Conservation (phyloP, 768 basidiomycete species). For the Suillus subaureus region DNA sequence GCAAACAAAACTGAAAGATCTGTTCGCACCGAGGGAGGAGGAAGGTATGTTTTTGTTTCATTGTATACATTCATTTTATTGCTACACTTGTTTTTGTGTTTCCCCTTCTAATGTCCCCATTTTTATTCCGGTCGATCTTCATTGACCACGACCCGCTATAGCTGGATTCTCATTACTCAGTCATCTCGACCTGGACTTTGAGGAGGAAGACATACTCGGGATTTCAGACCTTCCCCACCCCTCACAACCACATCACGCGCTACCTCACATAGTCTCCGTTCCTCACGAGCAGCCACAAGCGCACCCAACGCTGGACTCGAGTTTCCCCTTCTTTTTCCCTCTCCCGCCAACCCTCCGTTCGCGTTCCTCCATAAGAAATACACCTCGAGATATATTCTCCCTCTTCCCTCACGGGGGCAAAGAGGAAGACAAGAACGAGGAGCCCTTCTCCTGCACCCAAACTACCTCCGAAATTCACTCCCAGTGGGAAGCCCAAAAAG, state of each 20-base stretch:
- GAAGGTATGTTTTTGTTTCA: constrained; percentile 47
- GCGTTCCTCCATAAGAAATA: constrained; percentile 18
- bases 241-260: constrained; percentile 8
- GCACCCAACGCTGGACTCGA: constrained; percentile 49
- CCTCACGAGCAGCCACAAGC: constrained; percentile 14
- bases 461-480: constrained; percentile 55
- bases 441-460: constrained; percentile 34
- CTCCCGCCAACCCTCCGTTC: constrained; percentile 28
- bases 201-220: constrained; percentile 55
- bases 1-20: constrained; percentile 59
- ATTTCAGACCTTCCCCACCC: constrained; percentile 25
- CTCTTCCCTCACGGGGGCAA: constrained; percentile 38
- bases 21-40: constrained; percentile 72
- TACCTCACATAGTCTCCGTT: constrained; percentile 3
- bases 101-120: neutral
- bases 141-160: constrained; percentile 22
- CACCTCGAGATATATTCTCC: constrained; percentile 24
- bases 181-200: constrained; percentile 74
- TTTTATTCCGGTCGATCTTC: neutral
- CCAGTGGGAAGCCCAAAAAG: constrained; percentile 71
- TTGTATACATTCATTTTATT: neutral
- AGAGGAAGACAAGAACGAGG: constrained; percentile 52
- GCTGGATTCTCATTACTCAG: constrained; percentile 76
- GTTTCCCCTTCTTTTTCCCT: constrained; percentile 68
- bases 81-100: neutral